phyloP scores from a whole-genome alignment of 2,329 filamentous ascomycete species.

The Colletotrichum lentis region DNA sequence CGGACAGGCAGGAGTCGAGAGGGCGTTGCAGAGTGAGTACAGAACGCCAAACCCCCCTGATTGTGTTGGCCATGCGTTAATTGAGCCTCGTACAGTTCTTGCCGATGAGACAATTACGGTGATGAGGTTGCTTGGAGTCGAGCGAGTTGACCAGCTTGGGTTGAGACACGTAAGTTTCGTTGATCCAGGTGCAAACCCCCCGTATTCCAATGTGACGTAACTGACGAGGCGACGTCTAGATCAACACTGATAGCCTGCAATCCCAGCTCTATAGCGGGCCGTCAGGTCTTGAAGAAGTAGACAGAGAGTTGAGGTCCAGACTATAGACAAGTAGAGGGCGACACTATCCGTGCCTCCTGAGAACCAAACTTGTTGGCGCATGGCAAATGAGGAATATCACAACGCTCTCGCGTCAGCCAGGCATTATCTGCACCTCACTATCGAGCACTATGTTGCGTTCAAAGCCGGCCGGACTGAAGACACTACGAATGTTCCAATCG shows the following conservation, averaged over 20 bases:
- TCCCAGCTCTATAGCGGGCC: conserved; percentile 38
- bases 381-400: neutral
- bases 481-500: neutral
- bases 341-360: too few species aligned
- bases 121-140: conserved; percentile 43
- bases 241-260: conserved; percentile 38
- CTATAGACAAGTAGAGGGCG: neutral
- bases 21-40: conserved; percentile 62
- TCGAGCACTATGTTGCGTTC: neutral
- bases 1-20: conserved; percentile 62
- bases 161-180: conserved; percentile 41
- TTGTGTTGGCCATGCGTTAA: neutral
- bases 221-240: neutral
- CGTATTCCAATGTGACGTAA: neutral
- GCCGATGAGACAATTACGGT: conserved; percentile 42
- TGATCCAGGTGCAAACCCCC: neutral
- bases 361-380: neutral
- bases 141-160: conserved; percentile 39
- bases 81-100: conserved; percentile 36
- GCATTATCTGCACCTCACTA: neutral
- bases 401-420: neutral
- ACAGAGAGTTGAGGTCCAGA: conserved; percentile 25
- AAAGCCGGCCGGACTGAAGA: neutral
- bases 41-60: too few species aligned
- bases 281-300: conserved; percentile 40